Evolutionary conservation across 2,329 filamentous ascomycete genomes (phyloP), one percentile per base, ranked within the genome.

Genomic region (Remersonia thermophila): DNA sequence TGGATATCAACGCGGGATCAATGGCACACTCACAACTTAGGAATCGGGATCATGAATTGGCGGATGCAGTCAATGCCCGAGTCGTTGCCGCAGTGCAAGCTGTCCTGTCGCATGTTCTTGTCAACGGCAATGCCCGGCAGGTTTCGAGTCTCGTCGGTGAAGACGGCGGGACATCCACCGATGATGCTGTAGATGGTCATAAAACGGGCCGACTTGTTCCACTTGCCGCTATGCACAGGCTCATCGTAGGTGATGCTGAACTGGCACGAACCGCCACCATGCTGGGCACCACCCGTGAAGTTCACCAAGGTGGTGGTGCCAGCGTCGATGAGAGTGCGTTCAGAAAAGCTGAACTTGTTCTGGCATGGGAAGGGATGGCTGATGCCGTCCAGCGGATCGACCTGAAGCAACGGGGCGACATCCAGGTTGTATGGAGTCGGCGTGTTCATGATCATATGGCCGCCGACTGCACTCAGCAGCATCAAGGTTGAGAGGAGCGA

Each of bases 141-240:
- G 16, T 39, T 44, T n/a, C 7, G 11, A 14, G 15, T 32, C 36
- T 46, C 43, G 14, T 48, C 32, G 15, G 43, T 45, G 26, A 43
- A 46, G 9, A 44, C 39, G 2, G 36, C 41, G 3, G 52, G 54
- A 32, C 54, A 56, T 26, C 54, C 53, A 17, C 53, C 54, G 33
- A 55, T 52, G 32, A 55, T 52, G 35, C 44, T 51, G 42, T 53
- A 50, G 33, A 55, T 51, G 17, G 52, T 52, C 31, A 54, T 51
- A 47, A 52, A 55, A 8, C 32, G 39, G 23, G 41, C 43, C 12
- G 42, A 42, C 9, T 39, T 38, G 35, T 43, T 47, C 46, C 43
- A 47, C 27, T 29, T 8, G 4, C 38, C 39, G 7, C 32, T 36
- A 2, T 31, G 12, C 13, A 31, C 27, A 2, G 43, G 39, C 27